Conservation (phyloP, 495 filamentous ascomycete genomes). For the Penicillium simplicissimum region DNA sequence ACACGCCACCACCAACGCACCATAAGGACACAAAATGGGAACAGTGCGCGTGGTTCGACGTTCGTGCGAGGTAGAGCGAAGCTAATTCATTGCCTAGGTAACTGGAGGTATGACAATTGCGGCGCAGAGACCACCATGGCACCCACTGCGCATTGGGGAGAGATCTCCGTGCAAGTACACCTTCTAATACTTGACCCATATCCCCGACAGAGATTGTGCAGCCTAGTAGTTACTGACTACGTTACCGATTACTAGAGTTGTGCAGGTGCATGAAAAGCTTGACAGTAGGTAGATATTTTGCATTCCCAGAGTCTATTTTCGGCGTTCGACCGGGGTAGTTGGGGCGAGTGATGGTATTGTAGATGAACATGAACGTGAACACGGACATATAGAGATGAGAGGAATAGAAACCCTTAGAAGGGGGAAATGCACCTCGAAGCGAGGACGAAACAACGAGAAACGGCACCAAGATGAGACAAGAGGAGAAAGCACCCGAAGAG, state of each 20-base stretch:
- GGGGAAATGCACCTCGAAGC: background rate
- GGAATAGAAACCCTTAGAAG: background rate
- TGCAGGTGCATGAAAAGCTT: background rate
- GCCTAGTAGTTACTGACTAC: too few species aligned
- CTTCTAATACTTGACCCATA: background rate
- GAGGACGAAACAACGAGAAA: conserved; percentile 4
- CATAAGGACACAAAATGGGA: background rate
- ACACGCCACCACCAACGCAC: background rate
- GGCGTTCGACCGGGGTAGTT: conserved; percentile 9
- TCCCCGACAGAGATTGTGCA: background rate
- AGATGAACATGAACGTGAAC: conserved; percentile 21
- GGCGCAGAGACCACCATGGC: conserved; percentile 1
- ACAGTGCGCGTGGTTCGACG: background rate
- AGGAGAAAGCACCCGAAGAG: conserved; percentile 13
- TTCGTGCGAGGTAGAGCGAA: background rate
- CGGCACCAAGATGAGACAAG: background rate
- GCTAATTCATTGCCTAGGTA: background rate
- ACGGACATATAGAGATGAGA: conserved; percentile 4
- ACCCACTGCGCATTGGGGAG: background rate
- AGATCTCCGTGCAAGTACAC: background rate
- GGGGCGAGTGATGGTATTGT: background rate
- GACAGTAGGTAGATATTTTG: conserved; percentile 8
- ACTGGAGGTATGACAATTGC: background rate
- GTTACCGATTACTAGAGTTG: background rate
- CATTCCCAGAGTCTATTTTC: conserved; percentile 22